These are phyloP conservation scores for Tuber indicum DNA, from an alignment of 495 filamentous ascomycete genomes.

Conservation along the genomic window DNA sequence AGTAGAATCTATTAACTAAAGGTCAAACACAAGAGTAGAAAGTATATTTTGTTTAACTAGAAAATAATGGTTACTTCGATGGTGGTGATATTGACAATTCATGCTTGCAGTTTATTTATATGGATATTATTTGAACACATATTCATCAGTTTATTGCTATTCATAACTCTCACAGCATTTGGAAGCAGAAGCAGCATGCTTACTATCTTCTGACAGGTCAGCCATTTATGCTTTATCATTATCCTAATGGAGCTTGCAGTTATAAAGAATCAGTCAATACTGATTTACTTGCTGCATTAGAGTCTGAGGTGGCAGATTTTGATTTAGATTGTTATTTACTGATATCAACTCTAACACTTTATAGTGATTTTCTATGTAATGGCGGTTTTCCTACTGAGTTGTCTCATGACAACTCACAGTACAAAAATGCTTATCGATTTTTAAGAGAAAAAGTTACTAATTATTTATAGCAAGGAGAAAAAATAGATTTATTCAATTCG, in stretches of 20 bases:
- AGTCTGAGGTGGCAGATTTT: neutral
- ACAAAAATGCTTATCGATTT: slow-evolving; percentile 9
- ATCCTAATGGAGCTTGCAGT: neutral
- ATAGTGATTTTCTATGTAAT: too few species aligned
- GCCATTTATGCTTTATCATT: slow-evolving; percentile 7
- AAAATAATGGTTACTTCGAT: neutral
- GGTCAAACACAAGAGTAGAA: slow-evolving; percentile 7
- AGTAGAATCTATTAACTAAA: slow-evolving; percentile 9
- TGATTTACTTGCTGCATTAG: neutral
- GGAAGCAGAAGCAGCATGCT: neutral
- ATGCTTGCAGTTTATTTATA: slow-evolving; percentile 14
- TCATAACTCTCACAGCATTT: slow-evolving; percentile 5
- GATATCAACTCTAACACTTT: neutral
- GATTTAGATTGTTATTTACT: neutral
- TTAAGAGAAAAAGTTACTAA: neutral
- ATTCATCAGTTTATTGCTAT: slow-evolving; percentile 10
- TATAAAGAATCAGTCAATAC: neutral
- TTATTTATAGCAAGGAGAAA: neutral
- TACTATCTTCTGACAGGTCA: slow-evolving; percentile 3
- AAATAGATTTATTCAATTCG: slow-evolving; percentile 7
- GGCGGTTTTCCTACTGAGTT: too few species aligned
- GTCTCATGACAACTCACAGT: too few species aligned
- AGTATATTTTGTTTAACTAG: neutral
- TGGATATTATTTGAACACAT: slow-evolving; percentile 10
- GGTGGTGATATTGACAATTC: neutral